Evolutionary conservation across 352 stramenopile genomes (phyloP).

Genomic region (Phytopythium ostracodes): DNA sequence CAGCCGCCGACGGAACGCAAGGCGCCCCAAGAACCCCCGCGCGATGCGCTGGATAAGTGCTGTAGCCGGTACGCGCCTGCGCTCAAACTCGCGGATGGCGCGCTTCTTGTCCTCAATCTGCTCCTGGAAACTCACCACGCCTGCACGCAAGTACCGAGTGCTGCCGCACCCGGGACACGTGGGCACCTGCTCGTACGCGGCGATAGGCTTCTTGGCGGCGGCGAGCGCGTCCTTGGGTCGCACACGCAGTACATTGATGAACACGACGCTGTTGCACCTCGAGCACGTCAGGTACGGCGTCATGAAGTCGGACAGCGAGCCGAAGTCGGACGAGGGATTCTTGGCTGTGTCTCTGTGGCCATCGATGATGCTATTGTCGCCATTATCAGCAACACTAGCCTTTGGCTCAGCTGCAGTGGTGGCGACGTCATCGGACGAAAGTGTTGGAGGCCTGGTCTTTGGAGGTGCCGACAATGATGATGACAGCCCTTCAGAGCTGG

Average conservation of each 20-base stretch:
- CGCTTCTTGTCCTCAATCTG: slow-evolving; percentile 65
- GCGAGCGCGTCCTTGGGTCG: slow-evolving; percentile 21
- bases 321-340: neutral
- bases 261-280: slow-evolving; percentile 73
- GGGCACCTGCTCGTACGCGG: slow-evolving; percentile 53
- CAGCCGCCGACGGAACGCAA: slow-evolving; percentile 44
- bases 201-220: slow-evolving; percentile 8
- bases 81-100: slow-evolving; percentile 64
- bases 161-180: slow-evolving; percentile 60
- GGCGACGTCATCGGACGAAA: neutral
- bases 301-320: slow-evolving; percentile 19
- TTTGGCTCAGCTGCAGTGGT: neutral
- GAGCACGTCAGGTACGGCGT: slow-evolving; percentile 78
- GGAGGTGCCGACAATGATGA: neutral
- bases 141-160: slow-evolving; percentile 63
- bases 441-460: neutral
- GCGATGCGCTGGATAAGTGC: slow-evolving; percentile 60
- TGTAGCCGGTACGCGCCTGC: slow-evolving; percentile 41
- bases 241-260: slow-evolving; percentile 61
- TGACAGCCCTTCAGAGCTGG: neutral
- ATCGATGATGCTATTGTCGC: neutral
- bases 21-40: slow-evolving; percentile 51
- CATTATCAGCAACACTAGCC: neutral
- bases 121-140: slow-evolving; percentile 72
- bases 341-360: neutral